Percentiles rank a stretch among this genome's conserved stretches.
These are phyloP conservation scores for Petunia axillaris DNA, from an alignment of 257 asterid species.

Conservation along the genomic window DNA sequence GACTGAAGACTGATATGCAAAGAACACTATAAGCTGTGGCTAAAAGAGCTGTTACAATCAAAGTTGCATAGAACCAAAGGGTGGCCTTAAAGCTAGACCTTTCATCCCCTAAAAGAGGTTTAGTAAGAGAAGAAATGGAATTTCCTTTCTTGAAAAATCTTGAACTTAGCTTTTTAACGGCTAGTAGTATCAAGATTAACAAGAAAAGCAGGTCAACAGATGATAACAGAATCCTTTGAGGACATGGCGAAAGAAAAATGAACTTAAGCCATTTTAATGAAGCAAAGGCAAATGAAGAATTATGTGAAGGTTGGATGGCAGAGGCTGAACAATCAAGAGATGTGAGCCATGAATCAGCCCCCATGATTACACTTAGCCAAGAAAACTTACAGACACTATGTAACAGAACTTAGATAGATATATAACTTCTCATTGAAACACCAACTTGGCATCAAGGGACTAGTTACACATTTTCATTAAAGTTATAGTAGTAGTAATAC, in stretches of 20 bases:
- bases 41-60: constrained; percentile 42
- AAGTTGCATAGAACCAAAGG: constrained; percentile 46
- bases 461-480: background rate
- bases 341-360: constrained; percentile 42
- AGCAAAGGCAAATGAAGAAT: constrained; percentile 29
- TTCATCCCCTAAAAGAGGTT: constrained; percentile 50
- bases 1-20: constrained; percentile 37
- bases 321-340: constrained; percentile 52
- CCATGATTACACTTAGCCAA: constrained; percentile 32
- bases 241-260: constrained; percentile 58
- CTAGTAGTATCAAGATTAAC: constrained; percentile 32
- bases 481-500: background rate
- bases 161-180: constrained; percentile 35
- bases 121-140: constrained; percentile 37
- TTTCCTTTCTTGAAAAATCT: constrained; percentile 19
- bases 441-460: background rate
- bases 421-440: background rate
- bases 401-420: background rate
- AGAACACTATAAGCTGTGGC: constrained; percentile 42
- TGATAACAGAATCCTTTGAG: constrained; percentile 52
- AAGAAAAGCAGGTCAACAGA: constrained; percentile 47
- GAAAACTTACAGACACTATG: background rate
- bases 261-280: constrained; percentile 41
- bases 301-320: constrained; percentile 32
- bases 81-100: constrained; percentile 35